A percentile compares a stretch with the other conserved stretches of the same genome.
phyloP scores from a whole-genome alignment of 1,284 basidiomycete species.

The Phlebopus sp. region DNA sequence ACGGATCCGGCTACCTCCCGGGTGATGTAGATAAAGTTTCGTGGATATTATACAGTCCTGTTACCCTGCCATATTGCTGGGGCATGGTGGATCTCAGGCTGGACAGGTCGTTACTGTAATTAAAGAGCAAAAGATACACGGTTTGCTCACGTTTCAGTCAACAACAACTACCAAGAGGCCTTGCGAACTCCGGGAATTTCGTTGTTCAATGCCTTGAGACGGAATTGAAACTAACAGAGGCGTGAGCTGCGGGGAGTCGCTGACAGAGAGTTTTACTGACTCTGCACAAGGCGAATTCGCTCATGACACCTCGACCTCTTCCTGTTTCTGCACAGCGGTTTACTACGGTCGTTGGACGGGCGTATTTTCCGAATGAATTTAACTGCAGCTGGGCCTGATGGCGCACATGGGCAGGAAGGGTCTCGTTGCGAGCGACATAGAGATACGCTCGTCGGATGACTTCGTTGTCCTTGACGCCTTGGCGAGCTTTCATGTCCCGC shows the following conservation, averaged over 20 bases:
- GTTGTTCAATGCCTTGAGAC: constrained; percentile 74
- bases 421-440: constrained; percentile 86
- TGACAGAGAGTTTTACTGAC: constrained; percentile 43
- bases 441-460: constrained; percentile 84
- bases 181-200: constrained; percentile 86
- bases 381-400: constrained; percentile 96
- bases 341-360: constrained; percentile 81
- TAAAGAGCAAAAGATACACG: background rate
- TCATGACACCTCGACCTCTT: constrained; percentile 81
- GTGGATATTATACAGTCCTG: background rate
- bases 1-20: constrained; percentile 3
- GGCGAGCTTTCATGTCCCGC: constrained; percentile 75
- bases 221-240: constrained; percentile 77
- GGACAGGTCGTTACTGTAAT: constrained; percentile 1
- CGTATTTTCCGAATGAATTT: constrained; percentile 82
- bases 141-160: background rate
- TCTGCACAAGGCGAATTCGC: constrained; percentile 85
- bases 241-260: background rate
- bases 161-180: constrained; percentile 73
- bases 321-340: constrained; percentile 87
- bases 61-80: background rate
- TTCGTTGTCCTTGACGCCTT: constrained; percentile 71
- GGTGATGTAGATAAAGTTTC: constrained; percentile 12
- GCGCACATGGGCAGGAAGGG: constrained; percentile 79
- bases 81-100: background rate